Evolutionary conservation across 2,329 filamentous ascomycete species (phyloP), one percentile per base, ranked within the genome.

Genomic region (Venturia asperata): DNA sequence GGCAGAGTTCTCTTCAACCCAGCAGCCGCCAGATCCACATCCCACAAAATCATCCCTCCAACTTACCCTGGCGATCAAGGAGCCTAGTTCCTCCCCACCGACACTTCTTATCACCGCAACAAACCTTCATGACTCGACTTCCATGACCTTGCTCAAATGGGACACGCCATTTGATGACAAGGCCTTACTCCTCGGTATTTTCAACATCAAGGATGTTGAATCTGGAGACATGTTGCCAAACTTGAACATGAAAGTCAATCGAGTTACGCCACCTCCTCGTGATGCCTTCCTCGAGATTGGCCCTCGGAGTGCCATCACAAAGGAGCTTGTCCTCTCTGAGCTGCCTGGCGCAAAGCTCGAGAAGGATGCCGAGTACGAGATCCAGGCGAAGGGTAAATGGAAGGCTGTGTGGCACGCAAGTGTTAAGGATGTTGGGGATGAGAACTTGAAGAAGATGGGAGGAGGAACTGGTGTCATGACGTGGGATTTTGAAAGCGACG

Each of bases 131-230:
- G 71, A 72, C 1, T 67, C 70, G 10, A 71, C 71, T 1, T 68
- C 74, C 1, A 73, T 75, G 65, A 76, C 77, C 0, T 62, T 79
- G 9, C 69, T 76, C 30, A 74, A 71, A 67, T 79, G 77, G 77
- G 72, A 74, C 60, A 76, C 76, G 1, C 77, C 77, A 5, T 69
- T 79, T 52, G 77, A 79, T 65, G 66, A 71, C 1, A 69, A 72
- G 43, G 75, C 75, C 11, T 65, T 75, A 21, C 75, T 75, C 24
- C 73, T 75, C 3, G 76, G 76, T 19, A 70, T 78, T 5, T 75
- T 78, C 66, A 72, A 67, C 17, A 69, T 78, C 30, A 66, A 67
- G 6, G 68, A 76, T 61, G 68, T 66, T 19, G 68, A 69, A 0
- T 72, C 70, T 5, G 72, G 71, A 0, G 65, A 72, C 5, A 69